Base-by-base conservation (phyloP, 306 rosid genomes). In the Cucumis cinereus region DNA sequence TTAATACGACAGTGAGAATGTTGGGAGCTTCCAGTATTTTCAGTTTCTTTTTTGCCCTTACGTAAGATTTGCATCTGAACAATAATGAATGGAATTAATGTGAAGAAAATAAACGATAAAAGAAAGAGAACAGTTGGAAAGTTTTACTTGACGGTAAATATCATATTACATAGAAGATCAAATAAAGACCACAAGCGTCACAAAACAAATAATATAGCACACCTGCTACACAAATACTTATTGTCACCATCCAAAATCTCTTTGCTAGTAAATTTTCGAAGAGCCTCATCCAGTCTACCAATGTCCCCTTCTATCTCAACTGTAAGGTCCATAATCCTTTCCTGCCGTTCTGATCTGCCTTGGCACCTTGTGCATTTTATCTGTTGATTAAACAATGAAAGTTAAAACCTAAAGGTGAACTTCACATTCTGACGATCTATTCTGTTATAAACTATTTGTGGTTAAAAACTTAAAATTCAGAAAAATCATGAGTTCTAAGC, bases 251-350 rank as follows among this genome's bases (percentile, higher is more conserved):
- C 99, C 81, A 94, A 85, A 79, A 84, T 82, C 90, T 94, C 99
- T 1, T 97, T 89, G 74, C 88, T 82, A 3, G 99, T 90, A 81
- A 89, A 94, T 76, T 80, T 83, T 55, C 84, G 86, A 54, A 94
- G 93, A 70, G 99, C 97, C 81, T 94, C 97, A 67, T 78, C 87
- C 77, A 94, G 80, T 81, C 88, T 90, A 82, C 90, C 78, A 83
- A 93, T 90, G 76, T 93, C 94, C 77, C 98, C 98, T 86, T 87
- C 96, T 77, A 93, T 93, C 90, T 89, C 97, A 79, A 93, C 97
- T 19, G 97, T 86, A 38, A 93, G 87, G 85, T 93, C 98, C 98
- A 93, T 92, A 90, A 94, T 94, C 81, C 92, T 88, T 85, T 94
- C 99, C 47, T 88, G 97, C 80, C 90, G 87, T 89, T 92, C 98